A percentile compares a stretch with the other conserved stretches of the same genome.
Evolutionary conservation across 2,329 filamentous ascomycete species (phyloP).

Genomic region (Pleomassaria siparia): DNA sequence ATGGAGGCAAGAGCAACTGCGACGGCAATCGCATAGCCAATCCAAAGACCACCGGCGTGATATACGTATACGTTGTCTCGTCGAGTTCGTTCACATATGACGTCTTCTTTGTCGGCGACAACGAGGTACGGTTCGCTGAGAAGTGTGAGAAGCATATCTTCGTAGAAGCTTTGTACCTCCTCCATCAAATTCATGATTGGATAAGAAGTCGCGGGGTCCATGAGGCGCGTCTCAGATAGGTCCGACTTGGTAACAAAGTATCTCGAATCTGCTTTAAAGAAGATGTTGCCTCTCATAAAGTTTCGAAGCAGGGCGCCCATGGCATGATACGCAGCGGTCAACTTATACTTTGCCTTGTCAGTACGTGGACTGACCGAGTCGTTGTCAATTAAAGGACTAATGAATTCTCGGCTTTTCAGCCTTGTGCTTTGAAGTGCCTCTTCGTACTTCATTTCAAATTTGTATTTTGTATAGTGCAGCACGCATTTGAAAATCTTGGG

Average conservation of each 20-base stretch:
- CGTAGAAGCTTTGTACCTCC: constrained; percentile 34
- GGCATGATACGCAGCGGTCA: constrained; percentile 35
- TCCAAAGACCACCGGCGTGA: constrained; percentile 33
- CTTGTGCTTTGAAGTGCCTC: constrained; percentile 26
- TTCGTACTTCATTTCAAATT: constrained; percentile 32
- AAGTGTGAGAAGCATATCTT: constrained; percentile 42
- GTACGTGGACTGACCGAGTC: constrained; percentile 28
- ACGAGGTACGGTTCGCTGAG: constrained; percentile 37
- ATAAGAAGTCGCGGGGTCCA: constrained; percentile 31
- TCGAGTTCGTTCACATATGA: constrained; percentile 31
- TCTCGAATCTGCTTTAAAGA: constrained; percentile 4
- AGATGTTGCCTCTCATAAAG: constrained; percentile 39
- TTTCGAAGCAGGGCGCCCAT: constrained; percentile 35
- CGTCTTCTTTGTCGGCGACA: constrained; percentile 20
- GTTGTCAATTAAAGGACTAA: constrained; percentile 29
- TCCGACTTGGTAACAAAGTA: constrained; percentile 36
- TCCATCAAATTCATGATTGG: constrained; percentile 30
- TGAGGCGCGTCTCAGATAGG: constrained; percentile 37
- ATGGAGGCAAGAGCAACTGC: constrained; percentile 30
- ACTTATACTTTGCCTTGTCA: constrained; percentile 31
- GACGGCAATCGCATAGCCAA: constrained; percentile 41
- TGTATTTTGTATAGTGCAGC: constrained; percentile 41
- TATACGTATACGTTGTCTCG: constrained; percentile 35
- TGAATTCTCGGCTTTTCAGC: constrained; percentile 28
- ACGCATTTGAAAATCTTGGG: constrained; percentile 41